A percentile compares a stretch with the other conserved stretches of the same genome.
These are phyloP conservation scores for Diospyros lotus DNA, from an alignment of 148 eudicot genomes.

Conservation along the genomic window DNA sequence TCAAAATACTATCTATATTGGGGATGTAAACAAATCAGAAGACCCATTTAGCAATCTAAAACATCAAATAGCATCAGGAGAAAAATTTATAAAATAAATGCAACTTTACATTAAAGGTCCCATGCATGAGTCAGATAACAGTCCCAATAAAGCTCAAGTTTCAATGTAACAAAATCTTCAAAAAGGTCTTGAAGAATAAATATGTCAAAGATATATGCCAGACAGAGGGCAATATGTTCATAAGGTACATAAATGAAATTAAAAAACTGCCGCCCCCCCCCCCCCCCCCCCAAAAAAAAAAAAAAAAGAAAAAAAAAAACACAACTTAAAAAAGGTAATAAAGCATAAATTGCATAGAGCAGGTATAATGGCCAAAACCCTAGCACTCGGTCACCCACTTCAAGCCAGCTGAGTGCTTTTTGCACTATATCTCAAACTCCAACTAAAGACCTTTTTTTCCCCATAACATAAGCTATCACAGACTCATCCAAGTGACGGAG, in stretches of 20 bases:
- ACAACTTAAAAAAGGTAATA: neutral
- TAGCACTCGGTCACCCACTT: neutral
- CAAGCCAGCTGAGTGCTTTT: neutral
- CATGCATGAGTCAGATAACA: neutral
- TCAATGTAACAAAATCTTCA: neutral
- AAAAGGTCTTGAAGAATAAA: neutral
- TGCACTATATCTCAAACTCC: neutral
- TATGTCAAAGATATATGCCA: neutral
- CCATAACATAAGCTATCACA: neutral
- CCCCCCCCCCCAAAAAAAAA: neutral
- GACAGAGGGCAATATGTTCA: neutral
- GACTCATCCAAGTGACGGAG: neutral
- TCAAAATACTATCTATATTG: neutral
- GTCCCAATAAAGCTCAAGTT: neutral
- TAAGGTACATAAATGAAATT: neutral
- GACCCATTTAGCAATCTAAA: neutral
- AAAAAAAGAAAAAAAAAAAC: neutral
- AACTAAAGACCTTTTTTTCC: neutral
- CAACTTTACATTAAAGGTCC: neutral
- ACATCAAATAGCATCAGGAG: neutral
- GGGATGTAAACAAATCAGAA: neutral
- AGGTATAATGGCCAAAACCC: slow-evolving; percentile 2
- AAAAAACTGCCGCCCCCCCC: neutral
- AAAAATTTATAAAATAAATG: neutral
- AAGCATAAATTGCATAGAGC: neutral